Conservation (phyloP, 1,284 basidiomycete species). For the Trametes polyzona region DNA sequence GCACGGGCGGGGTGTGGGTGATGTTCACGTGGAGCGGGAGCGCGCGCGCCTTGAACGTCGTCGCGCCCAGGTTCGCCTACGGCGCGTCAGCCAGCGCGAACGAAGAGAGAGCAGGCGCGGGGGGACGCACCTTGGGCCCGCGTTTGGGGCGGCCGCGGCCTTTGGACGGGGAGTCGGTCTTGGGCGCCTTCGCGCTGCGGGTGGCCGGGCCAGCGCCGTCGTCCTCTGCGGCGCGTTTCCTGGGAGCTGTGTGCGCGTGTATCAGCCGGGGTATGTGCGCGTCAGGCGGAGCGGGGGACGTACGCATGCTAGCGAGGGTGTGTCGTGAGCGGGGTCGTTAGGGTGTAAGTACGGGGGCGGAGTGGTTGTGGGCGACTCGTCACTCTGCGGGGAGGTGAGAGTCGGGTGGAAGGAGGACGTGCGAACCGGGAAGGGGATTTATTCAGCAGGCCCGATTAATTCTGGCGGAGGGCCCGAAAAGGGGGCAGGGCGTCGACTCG, state of each 20-base stretch:
- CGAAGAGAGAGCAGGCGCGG: conserved; percentile 20
- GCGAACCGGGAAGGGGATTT: conserved; percentile 9
- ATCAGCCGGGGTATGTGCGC: background rate
- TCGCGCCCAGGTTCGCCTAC: conserved; percentile 51
- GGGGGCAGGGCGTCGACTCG: background rate
- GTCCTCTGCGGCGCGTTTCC: conserved; percentile 52
- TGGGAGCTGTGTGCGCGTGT: conserved; percentile 36
- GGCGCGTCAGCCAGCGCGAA: background rate
- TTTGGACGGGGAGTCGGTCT: conserved; percentile 41
- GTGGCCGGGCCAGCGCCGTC: conserved; percentile 42
- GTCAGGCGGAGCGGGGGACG: conserved; percentile 11
- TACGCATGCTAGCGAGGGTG: conserved; percentile 26
- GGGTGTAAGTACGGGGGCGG: background rate
- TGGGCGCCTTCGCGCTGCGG: conserved; percentile 53
- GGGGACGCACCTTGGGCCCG: conserved; percentile 46
- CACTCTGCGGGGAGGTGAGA: background rate
- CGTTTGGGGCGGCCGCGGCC: conserved; percentile 38
- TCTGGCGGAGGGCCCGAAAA: background rate
- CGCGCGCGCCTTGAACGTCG: conserved; percentile 65
- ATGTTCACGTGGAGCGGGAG: conserved; percentile 69
- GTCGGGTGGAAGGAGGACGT: background rate
- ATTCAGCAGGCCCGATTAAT: conserved; percentile 7
- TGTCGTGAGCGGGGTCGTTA: conserved; percentile 32
- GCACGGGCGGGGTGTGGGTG: conserved; percentile 65
- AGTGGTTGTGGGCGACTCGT: too few species aligned